A percentile compares a stretch with the other conserved stretches of the same genome.
phyloP scores from a whole-genome alignment of 176 grass and related monocot species.

The Carex pumila region DNA sequence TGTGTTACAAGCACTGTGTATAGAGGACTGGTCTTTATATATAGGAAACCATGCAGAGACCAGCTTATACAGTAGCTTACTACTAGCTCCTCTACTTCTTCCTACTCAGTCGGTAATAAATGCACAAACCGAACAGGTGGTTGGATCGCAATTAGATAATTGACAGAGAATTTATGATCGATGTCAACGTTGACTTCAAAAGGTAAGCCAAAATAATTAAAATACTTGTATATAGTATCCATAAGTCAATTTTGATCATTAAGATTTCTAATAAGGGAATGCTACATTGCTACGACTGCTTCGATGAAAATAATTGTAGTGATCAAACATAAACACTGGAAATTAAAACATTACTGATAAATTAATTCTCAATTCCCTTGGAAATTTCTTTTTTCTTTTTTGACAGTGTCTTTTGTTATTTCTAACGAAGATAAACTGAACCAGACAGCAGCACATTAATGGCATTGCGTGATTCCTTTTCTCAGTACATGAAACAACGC shows the following conservation, averaged over 20 bases:
- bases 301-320: neutral
- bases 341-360: neutral
- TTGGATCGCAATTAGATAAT: neutral
- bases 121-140: neutral
- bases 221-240: neutral
- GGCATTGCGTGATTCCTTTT: neutral
- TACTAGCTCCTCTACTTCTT: neutral
- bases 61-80: neutral
- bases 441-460: neutral
- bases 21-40: neutral
- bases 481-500: neutral
- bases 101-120: slow-evolving; percentile 8
- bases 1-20: neutral
- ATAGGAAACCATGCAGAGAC: neutral
- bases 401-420: neutral
- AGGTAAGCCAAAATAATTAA: neutral
- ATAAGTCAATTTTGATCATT: neutral
- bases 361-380: no score
- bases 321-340: no score
- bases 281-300: neutral
- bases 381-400: neutral
- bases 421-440: neutral
- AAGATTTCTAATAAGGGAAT: neutral
- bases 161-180: neutral
- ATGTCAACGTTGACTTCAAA: neutral